Percentiles rank a stretch among this genome's conserved stretches.
These are phyloP conservation scores for Plasmodium inui DNA, from an alignment of 169 alveolate genomes.

Conservation along the genomic window DNA sequence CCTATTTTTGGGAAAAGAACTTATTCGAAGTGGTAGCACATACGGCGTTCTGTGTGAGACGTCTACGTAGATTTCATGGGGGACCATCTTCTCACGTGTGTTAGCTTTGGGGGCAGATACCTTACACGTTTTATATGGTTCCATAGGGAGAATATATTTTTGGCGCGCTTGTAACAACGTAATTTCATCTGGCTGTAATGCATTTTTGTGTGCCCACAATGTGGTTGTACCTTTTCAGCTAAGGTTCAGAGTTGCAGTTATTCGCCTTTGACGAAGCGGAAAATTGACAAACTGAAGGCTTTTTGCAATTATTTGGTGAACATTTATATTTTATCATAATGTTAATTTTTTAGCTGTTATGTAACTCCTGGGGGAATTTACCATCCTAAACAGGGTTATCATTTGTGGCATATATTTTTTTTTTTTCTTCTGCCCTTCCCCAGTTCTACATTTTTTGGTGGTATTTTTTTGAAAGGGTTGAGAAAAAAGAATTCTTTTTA, in stretches of 20 bases:
- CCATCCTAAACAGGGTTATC: not conserved
- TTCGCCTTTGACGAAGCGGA: not conserved
- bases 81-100: not conserved
- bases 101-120: not conserved
- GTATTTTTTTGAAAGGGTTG: not conserved
- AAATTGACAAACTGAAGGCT: not conserved
- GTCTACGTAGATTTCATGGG: not conserved
- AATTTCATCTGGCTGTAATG: not conserved
- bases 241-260: not conserved
- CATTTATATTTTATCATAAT: not conserved
- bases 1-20: not conserved
- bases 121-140: not conserved
- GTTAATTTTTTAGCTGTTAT: not conserved
- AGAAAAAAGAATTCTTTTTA: not conserved
- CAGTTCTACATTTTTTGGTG: constrained; percentile 7
- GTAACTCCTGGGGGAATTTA: not conserved
- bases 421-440: not conserved
- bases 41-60: not conserved
- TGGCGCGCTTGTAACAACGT: not conserved
- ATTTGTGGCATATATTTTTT: not conserved
- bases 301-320: not conserved
- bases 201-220: not conserved
- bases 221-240: not conserved
- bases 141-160: not conserved
- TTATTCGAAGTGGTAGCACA: not conserved